A percentile compares a stretch with the other conserved stretches of the same genome.
phyloP scores from a whole-genome alignment of 768 basidiomycete genomes.

The Lentinula lateritia region DNA sequence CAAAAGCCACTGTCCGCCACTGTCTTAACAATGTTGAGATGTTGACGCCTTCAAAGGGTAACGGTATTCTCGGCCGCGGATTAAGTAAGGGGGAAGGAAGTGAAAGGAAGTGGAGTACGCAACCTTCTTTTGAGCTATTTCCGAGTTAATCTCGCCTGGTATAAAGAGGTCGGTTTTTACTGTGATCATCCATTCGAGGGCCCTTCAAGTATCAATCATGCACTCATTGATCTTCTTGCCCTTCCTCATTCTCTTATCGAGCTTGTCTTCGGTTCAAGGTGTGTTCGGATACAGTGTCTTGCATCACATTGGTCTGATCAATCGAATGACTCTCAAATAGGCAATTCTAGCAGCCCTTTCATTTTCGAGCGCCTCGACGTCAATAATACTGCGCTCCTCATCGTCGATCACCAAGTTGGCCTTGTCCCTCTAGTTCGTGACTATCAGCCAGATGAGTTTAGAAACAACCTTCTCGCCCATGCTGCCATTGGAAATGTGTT shows the following conservation, averaged over 20 bases:
- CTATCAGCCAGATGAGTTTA: constrained; percentile 28
- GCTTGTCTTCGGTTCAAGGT: not conserved
- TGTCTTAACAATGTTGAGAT: too few species aligned
- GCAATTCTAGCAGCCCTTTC: not conserved
- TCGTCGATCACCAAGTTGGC: constrained; percentile 46
- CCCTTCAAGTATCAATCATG: not conserved
- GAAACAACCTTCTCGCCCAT: constrained; percentile 42
- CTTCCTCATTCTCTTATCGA: not conserved
- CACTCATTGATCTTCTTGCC: not conserved
- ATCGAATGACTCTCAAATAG: not conserved
- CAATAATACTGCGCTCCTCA: constrained; percentile 32
- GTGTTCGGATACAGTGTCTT: not conserved
- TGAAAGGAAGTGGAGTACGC: too few species aligned
- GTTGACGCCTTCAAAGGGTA: not conserved
- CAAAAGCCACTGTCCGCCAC: too few species aligned
- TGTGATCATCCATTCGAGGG: not conserved
- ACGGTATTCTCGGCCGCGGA: not conserved
- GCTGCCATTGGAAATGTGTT: constrained; percentile 39
- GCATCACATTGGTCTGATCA: not conserved
- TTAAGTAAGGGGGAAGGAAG: not conserved
- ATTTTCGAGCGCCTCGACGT: constrained; percentile 32
- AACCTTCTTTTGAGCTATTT: not conserved
- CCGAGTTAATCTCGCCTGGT: not conserved
- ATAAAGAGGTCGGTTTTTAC: not conserved
- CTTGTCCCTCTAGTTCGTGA: constrained; percentile 42